Percentiles rank a stretch among this genome's conserved stretches.
These are phyloP conservation scores for Pseudocohnilembus persalinus DNA, from an alignment of 169 alveolate genomes.

Conservation along the genomic window DNA sequence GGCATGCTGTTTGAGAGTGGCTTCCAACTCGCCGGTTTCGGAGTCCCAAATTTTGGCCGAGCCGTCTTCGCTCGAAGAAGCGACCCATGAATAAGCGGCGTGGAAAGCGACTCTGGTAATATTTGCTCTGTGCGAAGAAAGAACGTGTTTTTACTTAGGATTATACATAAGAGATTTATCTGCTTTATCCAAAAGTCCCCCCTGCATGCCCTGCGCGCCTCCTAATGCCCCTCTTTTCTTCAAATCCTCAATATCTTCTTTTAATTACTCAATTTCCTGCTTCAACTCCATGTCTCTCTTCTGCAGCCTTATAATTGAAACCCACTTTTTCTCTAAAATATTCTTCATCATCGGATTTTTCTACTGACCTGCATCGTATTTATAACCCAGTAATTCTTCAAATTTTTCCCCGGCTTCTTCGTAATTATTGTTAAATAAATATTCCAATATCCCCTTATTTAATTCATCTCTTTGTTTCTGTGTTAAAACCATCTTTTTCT, in stretches of 20 bases:
- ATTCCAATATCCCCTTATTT: slow-evolving; percentile 37
- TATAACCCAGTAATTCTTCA: slow-evolving; percentile 19
- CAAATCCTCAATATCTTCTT: slow-evolving; percentile 54
- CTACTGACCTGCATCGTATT: slow-evolving; percentile 13
- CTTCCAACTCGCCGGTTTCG: slow-evolving; percentile 74
- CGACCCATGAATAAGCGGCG: slow-evolving; percentile 72
- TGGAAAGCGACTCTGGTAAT: slow-evolving; percentile 80
- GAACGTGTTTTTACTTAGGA: slow-evolving; percentile 58
- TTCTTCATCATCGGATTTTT: slow-evolving; percentile 1
- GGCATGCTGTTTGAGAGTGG: slow-evolving; percentile 79
- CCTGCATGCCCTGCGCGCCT: slow-evolving; percentile 21
- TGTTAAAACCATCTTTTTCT: slow-evolving; percentile 48
- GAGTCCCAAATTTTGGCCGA: slow-evolving; percentile 88
- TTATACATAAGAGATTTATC: slow-evolving; percentile 41
- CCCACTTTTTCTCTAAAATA: slow-evolving; percentile 76
- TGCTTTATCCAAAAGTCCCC: slow-evolving; percentile 21
- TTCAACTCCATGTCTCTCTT: slow-evolving; percentile 68
- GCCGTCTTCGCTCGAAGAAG: slow-evolving; percentile 87
- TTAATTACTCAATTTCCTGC: slow-evolving; percentile 53
- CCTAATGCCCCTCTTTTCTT: slow-evolving; percentile 43
- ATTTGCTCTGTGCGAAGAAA: slow-evolving; percentile 77
- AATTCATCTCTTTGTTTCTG: slow-evolving; percentile 42
- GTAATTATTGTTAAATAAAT: slow-evolving; percentile 30
- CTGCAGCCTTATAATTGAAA: slow-evolving; percentile 63
- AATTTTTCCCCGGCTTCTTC: slow-evolving; percentile 18